Conservation (phyloP, 148 eudicot genomes). For the Rhododendron ovatum region DNA sequence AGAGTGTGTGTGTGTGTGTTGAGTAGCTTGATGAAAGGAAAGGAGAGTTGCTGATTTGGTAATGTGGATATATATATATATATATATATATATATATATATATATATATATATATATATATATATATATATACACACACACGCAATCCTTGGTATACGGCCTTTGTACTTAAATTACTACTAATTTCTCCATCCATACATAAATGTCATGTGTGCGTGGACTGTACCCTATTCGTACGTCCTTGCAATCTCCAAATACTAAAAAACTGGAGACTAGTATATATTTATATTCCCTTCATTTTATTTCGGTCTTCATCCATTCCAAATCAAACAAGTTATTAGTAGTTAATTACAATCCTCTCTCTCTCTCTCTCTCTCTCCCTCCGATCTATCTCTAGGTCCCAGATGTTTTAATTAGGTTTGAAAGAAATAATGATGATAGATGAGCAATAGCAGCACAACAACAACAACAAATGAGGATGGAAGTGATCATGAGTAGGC, state of each 20-base stretch:
- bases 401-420: neutral
- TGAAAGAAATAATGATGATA: conserved; percentile 9
- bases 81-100: too few species aligned
- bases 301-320: neutral
- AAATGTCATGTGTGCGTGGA: neutral
- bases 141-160: neutral
- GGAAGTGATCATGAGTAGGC: neutral
- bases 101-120: too few species aligned
- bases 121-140: too few species aligned
- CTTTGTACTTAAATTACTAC: neutral
- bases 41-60: neutral
- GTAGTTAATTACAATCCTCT: neutral
- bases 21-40: too few species aligned
- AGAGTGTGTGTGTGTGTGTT: too few species aligned
- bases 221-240: neutral
- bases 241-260: neutral
- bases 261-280: too few species aligned
- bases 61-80: too few species aligned
- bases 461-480: conserved; percentile 1
- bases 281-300: too few species aligned
- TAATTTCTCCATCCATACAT: neutral
- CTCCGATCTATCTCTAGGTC: too few species aligned
- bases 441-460: conserved; percentile 13
- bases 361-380: too few species aligned
- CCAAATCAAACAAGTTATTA: neutral